These are phyloP conservation scores for Marsdenia floribunda DNA, from an alignment of 257 asterid species.

Conservation along the genomic window DNA sequence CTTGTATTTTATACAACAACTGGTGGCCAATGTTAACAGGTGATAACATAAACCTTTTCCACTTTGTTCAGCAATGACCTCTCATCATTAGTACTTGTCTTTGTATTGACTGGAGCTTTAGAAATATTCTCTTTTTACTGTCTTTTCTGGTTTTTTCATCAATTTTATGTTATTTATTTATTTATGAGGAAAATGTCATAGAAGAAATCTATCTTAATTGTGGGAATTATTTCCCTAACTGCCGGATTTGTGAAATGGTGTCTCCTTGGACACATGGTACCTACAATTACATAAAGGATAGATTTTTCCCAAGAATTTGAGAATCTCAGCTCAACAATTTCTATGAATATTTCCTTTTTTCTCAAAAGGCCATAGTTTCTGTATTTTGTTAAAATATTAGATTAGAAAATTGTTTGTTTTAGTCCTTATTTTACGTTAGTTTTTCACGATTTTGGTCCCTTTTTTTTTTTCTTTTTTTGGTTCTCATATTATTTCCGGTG, in stretches of 20 bases:
- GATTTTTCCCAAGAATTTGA: neutral
- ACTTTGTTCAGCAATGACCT: neutral
- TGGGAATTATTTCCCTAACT: neutral
- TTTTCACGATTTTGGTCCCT: no score
- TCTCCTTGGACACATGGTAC: no score
- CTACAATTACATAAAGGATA: no score
- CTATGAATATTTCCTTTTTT: neutral
- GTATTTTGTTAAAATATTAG: neutral
- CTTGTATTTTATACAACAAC: conserved; percentile 83
- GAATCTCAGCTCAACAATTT: no score
- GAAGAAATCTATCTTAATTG: neutral
- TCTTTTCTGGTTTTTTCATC: neutral
- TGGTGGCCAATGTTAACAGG: conserved; percentile 99
- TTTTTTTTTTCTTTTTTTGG: no score
- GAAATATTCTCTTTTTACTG: neutral
- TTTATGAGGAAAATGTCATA: neutral
- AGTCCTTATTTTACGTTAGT: no score
- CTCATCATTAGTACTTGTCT: neutral
- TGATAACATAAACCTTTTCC: conserved; percentile 5
- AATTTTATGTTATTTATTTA: neutral
- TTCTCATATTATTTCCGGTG: no score
- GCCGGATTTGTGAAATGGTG: neutral
- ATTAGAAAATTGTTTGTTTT: no score
- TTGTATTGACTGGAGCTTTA: neutral
- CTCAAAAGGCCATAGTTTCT: neutral